Conservation (phyloP, 306 rosid genomes). For the Begonia peltatifolia region DNA sequence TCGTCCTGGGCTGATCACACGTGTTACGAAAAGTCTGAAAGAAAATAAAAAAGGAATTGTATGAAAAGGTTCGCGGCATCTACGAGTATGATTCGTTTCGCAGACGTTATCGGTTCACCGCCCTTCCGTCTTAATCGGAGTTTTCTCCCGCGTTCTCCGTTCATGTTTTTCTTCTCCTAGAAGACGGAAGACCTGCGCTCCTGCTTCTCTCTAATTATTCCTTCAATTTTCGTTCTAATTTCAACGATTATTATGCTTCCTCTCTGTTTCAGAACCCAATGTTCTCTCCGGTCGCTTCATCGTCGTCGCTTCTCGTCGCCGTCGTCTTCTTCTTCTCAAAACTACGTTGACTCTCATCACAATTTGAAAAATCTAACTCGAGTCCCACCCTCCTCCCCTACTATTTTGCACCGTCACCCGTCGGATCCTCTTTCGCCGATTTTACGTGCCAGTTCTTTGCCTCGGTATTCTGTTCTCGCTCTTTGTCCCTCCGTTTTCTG, state of each 20-base stretch:
- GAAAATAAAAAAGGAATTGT: not conserved
- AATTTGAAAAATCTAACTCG: constrained; percentile 18
- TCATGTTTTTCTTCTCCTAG: too few species aligned
- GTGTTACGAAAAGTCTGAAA: too few species aligned
- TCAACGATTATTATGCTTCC: constrained; percentile 34
- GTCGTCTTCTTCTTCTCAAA: constrained; percentile 10
- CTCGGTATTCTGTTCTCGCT: constrained; percentile 26
- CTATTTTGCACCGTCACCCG: constrained; percentile 10
- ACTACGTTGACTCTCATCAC: constrained; percentile 8
- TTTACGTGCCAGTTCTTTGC: constrained; percentile 8
- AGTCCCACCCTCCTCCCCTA: constrained; percentile 15
- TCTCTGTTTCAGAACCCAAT: constrained; percentile 27
- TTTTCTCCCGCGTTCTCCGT: too few species aligned
- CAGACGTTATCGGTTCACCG: not conserved
- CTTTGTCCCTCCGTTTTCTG: constrained; percentile 41
- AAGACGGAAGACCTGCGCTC: too few species aligned
- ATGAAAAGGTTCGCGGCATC: constrained; percentile 8
- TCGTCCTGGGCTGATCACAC: too few species aligned
- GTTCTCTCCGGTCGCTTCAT: constrained; percentile 28
- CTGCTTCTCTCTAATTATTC: too few species aligned
- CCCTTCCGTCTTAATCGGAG: too few species aligned
- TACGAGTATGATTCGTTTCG: not conserved
- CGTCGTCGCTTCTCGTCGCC: constrained; percentile 14
- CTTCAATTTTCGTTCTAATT: too few species aligned
- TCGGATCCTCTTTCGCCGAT: constrained; percentile 7